Evolutionary conservation across 345 rosid species (phyloP).

Genomic region (Brassica rapa): DNA sequence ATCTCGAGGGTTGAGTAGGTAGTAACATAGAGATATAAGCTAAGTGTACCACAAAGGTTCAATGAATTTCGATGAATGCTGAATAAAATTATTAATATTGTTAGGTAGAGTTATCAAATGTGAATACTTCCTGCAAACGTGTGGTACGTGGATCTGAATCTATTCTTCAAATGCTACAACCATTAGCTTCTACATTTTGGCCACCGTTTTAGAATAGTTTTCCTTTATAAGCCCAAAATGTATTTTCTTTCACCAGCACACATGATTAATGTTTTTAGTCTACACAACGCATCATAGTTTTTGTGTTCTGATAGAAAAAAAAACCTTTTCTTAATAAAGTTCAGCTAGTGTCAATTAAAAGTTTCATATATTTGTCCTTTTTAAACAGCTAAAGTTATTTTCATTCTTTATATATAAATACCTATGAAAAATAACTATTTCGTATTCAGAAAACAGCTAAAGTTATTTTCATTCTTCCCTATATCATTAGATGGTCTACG

Average conservation of each 20-base stretch:
- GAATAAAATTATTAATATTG: background rate
- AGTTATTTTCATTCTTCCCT: background rate
- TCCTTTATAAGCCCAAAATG: background rate
- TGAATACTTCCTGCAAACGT: constrained; percentile 15
- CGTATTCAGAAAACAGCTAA: background rate
- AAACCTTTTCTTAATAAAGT: background rate
- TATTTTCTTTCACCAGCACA: constrained; percentile 9
- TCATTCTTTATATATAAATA: background rate
- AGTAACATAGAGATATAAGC: constrained; percentile 21
- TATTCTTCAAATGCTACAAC: constrained; percentile 12
- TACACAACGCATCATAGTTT: background rate
- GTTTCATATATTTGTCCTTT: background rate
- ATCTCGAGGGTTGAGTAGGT: constrained; percentile 27
- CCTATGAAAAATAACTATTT: background rate
- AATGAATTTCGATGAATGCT: constrained; percentile 20
- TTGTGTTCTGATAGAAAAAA: background rate
- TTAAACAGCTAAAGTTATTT: background rate
- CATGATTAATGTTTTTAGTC: background rate
- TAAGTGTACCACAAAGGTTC: constrained; percentile 33
- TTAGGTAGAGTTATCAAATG: constrained; percentile 29
- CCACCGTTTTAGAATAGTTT: constrained; percentile 35
- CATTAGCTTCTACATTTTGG: constrained; percentile 8
- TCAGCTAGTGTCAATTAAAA: background rate
- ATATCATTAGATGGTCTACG: background rate
- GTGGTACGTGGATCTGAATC: constrained; percentile 5